Evolutionary conservation across 2,329 filamentous ascomycete species (phyloP).

Genomic region (Claviceps spartinae): DNA sequence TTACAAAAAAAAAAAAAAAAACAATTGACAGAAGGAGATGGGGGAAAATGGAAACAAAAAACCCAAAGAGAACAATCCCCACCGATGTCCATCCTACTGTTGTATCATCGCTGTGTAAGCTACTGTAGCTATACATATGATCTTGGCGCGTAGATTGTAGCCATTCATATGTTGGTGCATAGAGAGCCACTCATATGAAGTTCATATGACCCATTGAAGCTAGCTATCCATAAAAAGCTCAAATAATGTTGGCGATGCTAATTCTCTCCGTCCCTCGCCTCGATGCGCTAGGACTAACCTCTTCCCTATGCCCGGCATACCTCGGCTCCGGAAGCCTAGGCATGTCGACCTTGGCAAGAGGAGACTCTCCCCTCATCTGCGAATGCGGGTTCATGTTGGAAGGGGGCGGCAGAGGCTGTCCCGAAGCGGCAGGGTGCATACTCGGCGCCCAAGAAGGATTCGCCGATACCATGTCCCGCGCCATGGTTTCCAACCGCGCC

Average conservation of each 20-base stretch:
- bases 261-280: conserved; percentile 19
- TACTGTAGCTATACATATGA: too few relatives aligned
- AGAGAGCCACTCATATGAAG: too few relatives aligned
- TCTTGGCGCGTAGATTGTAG: too few relatives aligned
- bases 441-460: conserved; percentile 19
- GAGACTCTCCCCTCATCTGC: conserved; percentile 23
- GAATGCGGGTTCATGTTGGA: conserved; percentile 4
- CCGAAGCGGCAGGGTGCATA: conserved; percentile 15
- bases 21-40: background rate
- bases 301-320: conserved; percentile 16
- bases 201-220: too few relatives aligned
- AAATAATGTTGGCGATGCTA: conserved; percentile 27
- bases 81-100: too few relatives aligned
- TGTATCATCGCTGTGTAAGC: too few relatives aligned
- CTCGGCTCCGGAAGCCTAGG: conserved; percentile 18
- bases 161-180: too few relatives aligned
- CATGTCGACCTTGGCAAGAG: conserved; percentile 14
- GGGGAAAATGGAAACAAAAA: background rate
- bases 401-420: conserved; percentile 12
- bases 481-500: conserved; percentile 50
- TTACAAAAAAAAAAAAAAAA: conserved; percentile 3
- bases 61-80: background rate
- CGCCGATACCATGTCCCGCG: conserved; percentile 17
- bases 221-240: conserved; percentile 1
- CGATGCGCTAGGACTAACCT: conserved; percentile 15